Evolutionary conservation across 805 yeast genomes (phyloP).

Genomic region (Nakazawaea holstii): DNA sequence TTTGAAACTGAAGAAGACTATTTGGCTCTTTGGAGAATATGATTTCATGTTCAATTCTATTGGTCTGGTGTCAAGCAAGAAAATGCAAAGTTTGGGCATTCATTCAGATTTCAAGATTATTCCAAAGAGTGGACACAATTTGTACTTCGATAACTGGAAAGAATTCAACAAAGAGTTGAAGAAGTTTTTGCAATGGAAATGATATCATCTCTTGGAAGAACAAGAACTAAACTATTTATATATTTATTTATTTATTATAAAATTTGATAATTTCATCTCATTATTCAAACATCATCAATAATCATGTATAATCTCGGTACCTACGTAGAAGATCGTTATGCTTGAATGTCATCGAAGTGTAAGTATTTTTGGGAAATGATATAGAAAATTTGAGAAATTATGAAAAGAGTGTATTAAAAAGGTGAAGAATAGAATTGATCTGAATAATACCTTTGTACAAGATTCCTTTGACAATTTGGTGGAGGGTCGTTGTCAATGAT

Average conservation of each 20-base stretch:
- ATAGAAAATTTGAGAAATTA: too few relatives aligned
- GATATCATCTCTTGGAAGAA: neutral
- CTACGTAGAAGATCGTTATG: too few relatives aligned
- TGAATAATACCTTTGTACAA: too few relatives aligned
- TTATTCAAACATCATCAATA: too few relatives aligned
- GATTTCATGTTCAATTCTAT: slow-evolving; percentile 73
- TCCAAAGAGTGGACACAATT: slow-evolving; percentile 66
- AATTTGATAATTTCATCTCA: neutral
- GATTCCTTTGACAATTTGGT: too few relatives aligned
- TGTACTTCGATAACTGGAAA: slow-evolving; percentile 59
- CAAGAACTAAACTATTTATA: neutral
- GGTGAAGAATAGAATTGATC: too few relatives aligned
- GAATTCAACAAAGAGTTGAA: slow-evolving; percentile 45
- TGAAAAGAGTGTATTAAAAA: too few relatives aligned
- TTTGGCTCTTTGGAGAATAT: slow-evolving; percentile 59
- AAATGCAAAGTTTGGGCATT: slow-evolving; percentile 14
- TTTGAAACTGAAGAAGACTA: slow-evolving; percentile 28
- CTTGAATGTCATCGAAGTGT: too few relatives aligned
- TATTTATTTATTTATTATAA: neutral
- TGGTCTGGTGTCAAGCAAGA: slow-evolving; percentile 39
- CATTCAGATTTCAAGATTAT: slow-evolving; percentile 34
- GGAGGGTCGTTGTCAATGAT: too few relatives aligned
- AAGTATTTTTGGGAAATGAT: too few relatives aligned
- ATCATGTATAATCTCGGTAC: too few relatives aligned
- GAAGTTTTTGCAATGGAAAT: slow-evolving; percentile 27